Base-by-base conservation (phyloP, 2,329 filamentous ascomycete genomes). In the Coniochaeta sp. region DNA sequence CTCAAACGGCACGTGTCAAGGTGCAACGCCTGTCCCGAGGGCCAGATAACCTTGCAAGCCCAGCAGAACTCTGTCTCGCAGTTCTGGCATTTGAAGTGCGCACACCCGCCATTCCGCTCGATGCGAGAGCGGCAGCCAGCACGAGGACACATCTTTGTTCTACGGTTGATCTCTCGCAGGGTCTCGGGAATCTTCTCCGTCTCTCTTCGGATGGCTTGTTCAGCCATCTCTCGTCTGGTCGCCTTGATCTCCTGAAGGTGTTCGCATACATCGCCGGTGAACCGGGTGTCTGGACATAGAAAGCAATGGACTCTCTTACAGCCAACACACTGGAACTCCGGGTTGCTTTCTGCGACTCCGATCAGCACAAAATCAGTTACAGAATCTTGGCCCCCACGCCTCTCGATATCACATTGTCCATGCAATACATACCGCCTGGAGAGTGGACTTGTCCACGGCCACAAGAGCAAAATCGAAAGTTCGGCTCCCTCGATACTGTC, bases 11-110 rank as follows among this genome's bases (percentile, higher is more conserved):
- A 58, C 5, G 56, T 40, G 34, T 58, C 34, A 26, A 58, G 56
- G 34, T 58, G 56, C 56, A 38, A 28, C 34, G 26, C 34, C 34
- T 19, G 28, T 28, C 54, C 31, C 43, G 31, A 40, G 4, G 33
- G 24, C 33, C 33, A 58, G 34, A 58, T 58, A 17, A 43, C 56
- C 56, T 58, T 58, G 56, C 56, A 58, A 40, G 17, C 19, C 56
- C 56, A 58, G 56, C 56, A 58, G 56, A 58, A 58, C 31, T 58
- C 56, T 6, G 56, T 40, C 8, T 22, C 34, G 56, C 56, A 58
- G 22, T 43, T 38, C 26, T 58, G 36, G 56, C 56, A 58, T 19
- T 22, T 43, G 33, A 58, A 40, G 56, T 58, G 56, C 6, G 56
- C 56, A 40, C 56, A 58, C 5, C 56, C 56, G 7, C 40, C 56